Evolutionary conservation across 2,329 filamentous ascomycete genomes (phyloP).

Genomic region (Colletotrichum gigasporum): DNA sequence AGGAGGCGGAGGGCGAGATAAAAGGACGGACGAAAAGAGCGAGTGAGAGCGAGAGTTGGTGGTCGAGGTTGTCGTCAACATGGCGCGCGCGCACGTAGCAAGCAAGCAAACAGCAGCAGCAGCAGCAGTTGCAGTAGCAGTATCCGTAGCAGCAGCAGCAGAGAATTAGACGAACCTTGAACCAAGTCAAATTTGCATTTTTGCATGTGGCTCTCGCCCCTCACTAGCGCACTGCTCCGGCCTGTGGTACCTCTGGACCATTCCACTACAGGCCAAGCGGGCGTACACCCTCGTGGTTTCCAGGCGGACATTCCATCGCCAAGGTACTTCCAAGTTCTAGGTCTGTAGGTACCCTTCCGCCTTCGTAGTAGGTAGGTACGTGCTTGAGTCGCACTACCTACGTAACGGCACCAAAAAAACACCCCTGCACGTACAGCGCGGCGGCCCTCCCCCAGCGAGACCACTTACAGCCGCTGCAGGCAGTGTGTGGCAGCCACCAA

Average conservation of each 20-base stretch:
- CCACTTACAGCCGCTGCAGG: slow-evolving; percentile 21
- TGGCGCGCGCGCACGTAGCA: slow-evolving; percentile 10
- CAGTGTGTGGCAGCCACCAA: neutral
- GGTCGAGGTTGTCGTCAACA: slow-evolving; percentile 30
- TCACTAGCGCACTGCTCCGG: slow-evolving; percentile 24
- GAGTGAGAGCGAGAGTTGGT: slow-evolving; percentile 1
- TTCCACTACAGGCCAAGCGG: neutral
- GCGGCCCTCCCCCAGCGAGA: neutral
- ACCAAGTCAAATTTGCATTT: slow-evolving; percentile 33
- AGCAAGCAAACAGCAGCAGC: neutral
- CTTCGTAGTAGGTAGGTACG: neutral
- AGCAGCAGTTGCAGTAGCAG: no score
- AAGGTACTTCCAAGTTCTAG: no score
- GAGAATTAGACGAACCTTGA: slow-evolving; percentile 31
- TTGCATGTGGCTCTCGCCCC: slow-evolving; percentile 32
- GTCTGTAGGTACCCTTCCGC: no score
- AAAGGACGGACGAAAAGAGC: neutral
- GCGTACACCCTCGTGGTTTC: slow-evolving; percentile 16
- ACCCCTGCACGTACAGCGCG: neutral
- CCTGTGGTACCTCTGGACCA: neutral
- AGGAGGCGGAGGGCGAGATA: neutral
- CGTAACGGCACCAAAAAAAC: slow-evolving; percentile 14
- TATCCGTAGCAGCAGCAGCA: slow-evolving; percentile 5
- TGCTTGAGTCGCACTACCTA: slow-evolving; percentile 24
- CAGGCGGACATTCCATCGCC: slow-evolving; percentile 22